Evolutionary conservation across 1,139 yeast genomes (phyloP).

Genomic region (Pichia inconspicua): DNA sequence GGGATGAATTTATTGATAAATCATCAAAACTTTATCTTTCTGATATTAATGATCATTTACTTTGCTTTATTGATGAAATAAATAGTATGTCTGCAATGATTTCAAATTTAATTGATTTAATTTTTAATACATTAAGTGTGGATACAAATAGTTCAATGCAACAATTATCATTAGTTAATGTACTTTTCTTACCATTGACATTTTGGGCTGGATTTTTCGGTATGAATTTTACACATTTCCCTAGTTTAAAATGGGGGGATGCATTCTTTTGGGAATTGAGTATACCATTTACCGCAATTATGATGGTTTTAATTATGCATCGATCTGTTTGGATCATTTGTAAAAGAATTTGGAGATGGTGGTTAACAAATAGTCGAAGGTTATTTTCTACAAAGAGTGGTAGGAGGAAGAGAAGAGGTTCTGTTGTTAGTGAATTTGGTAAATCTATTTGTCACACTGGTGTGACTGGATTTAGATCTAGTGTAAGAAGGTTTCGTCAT

Average conservation of each 20-base stretch:
- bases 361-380: neutral
- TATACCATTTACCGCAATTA: conserved; percentile 38
- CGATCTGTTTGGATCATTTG: conserved; percentile 14
- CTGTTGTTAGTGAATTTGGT: neutral
- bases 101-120: conserved; percentile 40
- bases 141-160: conserved; percentile 45
- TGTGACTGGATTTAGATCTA: neutral
- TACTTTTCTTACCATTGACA: conserved; percentile 44
- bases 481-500: neutral
- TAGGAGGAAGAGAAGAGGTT: too few relatives aligned
- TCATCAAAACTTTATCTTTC: conserved; percentile 34
- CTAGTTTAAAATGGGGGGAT: conserved; percentile 36
- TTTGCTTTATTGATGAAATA: conserved; percentile 42
- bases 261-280: conserved; percentile 46
- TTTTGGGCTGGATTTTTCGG: conserved; percentile 54
- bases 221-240: conserved; percentile 47
- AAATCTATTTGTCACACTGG: neutral
- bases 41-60: conserved; percentile 47
- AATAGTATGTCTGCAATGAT: conserved; percentile 44
- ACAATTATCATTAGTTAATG: conserved; percentile 43
- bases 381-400: too few relatives aligned
- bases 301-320: conserved; percentile 31
- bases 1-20: conserved; percentile 24
- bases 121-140: conserved; percentile 46
- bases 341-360: neutral